Evolutionary conservation across 306 rosid species (phyloP).

Genomic region (Cucurbita argyrosperma): DNA sequence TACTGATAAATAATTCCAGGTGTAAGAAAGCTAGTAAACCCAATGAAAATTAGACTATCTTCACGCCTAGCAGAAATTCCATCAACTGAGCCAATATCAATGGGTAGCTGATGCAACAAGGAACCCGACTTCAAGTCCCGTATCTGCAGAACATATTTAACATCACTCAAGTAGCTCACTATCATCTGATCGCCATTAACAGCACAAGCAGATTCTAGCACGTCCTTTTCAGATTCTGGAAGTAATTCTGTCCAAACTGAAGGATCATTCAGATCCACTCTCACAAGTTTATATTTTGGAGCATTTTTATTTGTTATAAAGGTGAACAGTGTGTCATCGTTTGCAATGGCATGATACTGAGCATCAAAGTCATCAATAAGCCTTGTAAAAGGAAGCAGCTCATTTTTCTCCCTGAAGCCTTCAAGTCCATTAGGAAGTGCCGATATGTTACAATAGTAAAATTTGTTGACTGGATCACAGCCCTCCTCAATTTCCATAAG

Average conservation of each 20-base stretch:
- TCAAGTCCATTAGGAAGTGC: conserved; percentile 54
- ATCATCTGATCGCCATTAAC: conserved; percentile 66
- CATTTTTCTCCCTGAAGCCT: conserved; percentile 41
- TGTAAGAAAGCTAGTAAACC: conserved; percentile 70
- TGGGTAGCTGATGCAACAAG: conserved; percentile 59
- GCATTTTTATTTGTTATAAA: conserved; percentile 83
- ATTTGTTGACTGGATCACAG: conserved; percentile 82
- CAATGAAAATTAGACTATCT: conserved; percentile 47
- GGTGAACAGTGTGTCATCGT: conserved; percentile 69
- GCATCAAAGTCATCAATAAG: conserved; percentile 68
- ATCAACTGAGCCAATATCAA: conserved; percentile 72
- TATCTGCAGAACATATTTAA: conserved; percentile 65
- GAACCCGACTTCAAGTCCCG: conserved; percentile 78
- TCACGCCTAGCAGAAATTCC: conserved; percentile 68
- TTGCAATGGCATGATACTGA: conserved; percentile 45
- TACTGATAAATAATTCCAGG: conserved; percentile 82
- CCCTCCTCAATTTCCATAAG: conserved; percentile 49
- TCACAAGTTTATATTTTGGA: conserved; percentile 68
- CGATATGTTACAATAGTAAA: conserved; percentile 70
- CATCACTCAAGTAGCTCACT: conserved; percentile 83
- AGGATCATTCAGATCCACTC: conserved; percentile 72
- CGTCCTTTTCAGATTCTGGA: conserved; percentile 64
- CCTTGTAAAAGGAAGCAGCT: conserved; percentile 60
- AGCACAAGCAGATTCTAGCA: conserved; percentile 63
- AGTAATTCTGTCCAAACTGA: conserved; percentile 60